These are phyloP conservation scores for Asterophora lycoperdoides DNA, from an alignment of 768 basidiomycete genomes.

Conservation along the genomic window DNA sequence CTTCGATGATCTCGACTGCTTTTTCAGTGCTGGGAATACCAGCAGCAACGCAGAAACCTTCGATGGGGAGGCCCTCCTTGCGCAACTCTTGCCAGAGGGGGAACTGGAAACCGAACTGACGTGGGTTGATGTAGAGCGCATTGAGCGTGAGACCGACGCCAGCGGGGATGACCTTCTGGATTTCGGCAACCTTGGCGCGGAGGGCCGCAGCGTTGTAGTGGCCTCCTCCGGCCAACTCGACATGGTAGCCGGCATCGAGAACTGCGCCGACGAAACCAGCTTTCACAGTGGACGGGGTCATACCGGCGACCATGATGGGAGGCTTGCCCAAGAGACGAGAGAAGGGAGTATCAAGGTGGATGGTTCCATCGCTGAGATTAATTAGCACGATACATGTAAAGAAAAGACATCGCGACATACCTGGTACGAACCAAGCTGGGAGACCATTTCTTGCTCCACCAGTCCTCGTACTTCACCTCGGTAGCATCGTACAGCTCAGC, in stretches of 20 bases:
- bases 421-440: constrained; percentile 86
- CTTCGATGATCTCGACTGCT: constrained; percentile 91
- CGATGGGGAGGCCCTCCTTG: constrained; percentile 89
- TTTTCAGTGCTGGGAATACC: constrained; percentile 97
- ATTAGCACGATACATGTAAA: constrained; percentile 10
- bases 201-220: constrained; percentile 92
- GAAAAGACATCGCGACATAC: constrained; percentile 39
- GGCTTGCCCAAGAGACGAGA: constrained; percentile 94
- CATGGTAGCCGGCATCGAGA: constrained; percentile 89
- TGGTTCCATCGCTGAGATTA: constrained; percentile 72
- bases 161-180: constrained; percentile 76
- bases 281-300: constrained; percentile 97
- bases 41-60: constrained; percentile 99
- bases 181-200: constrained; percentile 88
- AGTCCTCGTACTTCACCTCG: constrained; percentile 69
- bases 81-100: constrained; percentile 99
- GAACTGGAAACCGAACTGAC: constrained; percentile 95
- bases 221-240: constrained; percentile 96
- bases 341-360: constrained; percentile 95
- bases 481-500: constrained; percentile 76
- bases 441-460: constrained; percentile 89
- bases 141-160: constrained; percentile 95
- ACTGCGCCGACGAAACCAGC: constrained; percentile 93
- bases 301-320: constrained; percentile 98
- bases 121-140: constrained; percentile 95